These are phyloP conservation scores for Porphyrellus cyaneotinctus DNA, from an alignment of 768 basidiomycete species.

Conservation along the genomic window DNA sequence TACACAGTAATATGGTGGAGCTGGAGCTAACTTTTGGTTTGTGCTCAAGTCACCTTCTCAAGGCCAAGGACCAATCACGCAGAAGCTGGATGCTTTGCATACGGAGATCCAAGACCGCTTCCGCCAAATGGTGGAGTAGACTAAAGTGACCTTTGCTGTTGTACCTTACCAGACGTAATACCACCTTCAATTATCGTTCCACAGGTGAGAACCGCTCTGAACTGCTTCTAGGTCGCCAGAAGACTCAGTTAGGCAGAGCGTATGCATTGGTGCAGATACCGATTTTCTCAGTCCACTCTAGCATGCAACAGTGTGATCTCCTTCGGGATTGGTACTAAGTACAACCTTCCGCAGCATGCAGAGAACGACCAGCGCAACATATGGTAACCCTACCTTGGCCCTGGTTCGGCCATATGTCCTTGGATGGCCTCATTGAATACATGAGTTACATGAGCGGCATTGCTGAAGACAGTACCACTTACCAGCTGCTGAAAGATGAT, in stretches of 20 bases:
- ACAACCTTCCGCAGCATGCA: too few species aligned
- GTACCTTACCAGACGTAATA: slow-evolving; percentile 25
- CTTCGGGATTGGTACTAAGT: too few species aligned
- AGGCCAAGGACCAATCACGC: slow-evolving; percentile 77
- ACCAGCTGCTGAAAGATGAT: slow-evolving; percentile 12
- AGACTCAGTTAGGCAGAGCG: neutral
- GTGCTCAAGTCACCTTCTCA: slow-evolving; percentile 76
- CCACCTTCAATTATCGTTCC: neutral
- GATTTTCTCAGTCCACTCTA: too few species aligned
- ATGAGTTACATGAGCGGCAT: slow-evolving; percentile 1
- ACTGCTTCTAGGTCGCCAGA: neutral
- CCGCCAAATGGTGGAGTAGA: slow-evolving; percentile 76
- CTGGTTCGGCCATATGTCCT: slow-evolving; percentile 23
- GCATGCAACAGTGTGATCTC: too few species aligned
- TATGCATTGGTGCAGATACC: too few species aligned
- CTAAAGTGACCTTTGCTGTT: slow-evolving; percentile 5
- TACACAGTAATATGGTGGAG: neutral
- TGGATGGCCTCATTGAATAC: slow-evolving; percentile 9
- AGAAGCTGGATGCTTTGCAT: slow-evolving; percentile 78
- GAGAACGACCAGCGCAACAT: too few species aligned
- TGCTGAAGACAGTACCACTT: slow-evolving; percentile 7
- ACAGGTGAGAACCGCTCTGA: slow-evolving; percentile 1
- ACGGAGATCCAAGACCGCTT: slow-evolving; percentile 91
- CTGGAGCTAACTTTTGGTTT: slow-evolving; percentile 11
- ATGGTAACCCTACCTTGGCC: slow-evolving; percentile 14